Evolutionary conservation across 2,329 filamentous ascomycete genomes (phyloP), one percentile per base, ranked within the genome.

Genomic region (Aspergillus sergii): DNA sequence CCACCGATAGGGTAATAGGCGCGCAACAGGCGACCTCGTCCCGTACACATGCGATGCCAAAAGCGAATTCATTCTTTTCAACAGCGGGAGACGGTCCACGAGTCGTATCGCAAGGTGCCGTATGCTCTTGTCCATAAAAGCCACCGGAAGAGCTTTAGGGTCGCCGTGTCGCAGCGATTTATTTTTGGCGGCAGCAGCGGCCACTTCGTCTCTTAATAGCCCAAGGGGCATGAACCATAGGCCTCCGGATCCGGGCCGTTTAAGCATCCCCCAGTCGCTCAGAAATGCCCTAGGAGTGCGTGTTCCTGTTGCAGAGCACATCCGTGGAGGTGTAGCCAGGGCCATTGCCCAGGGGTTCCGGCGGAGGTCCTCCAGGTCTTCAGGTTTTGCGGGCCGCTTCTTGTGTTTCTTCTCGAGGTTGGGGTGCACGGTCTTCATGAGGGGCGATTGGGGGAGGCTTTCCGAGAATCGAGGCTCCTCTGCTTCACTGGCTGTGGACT

Each of bases 281-380:
- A 81, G 54, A 0, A 80, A 64, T 0, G 66, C 72, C 9, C 64
- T 69, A 6, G 79, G 79, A 12, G 79, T 30, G n/a, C 79, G 69
- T 10, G 67, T 63, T 1, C 70, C 69, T 6, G 78, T 79, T 7
- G 72, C 53, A 4, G 63, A 32, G 63, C 79, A 81, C 66, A 73
- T 65, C 28, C 79, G 75, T 1, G 72, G 45, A 0, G 77, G 76
- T 2, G 76, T 77, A 21, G 77, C 76, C 14, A 81, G 72, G 23
- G 76, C 75, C 39, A 74, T 60, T 3, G 79, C 79, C 78, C 78
- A 81, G 23, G 78, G 77, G 50, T 81, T 81, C 19, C 72, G 68
- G 34, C 62, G 55, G n/a, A 80, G 68, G 4, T 72, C 65, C 16
- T 73, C 69, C 30, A 68, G 63, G 48, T 78, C 73, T 4, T 66